Conservation (phyloP, 768 basidiomycete species). For the Coprinopsis marcescibilis region DNA sequence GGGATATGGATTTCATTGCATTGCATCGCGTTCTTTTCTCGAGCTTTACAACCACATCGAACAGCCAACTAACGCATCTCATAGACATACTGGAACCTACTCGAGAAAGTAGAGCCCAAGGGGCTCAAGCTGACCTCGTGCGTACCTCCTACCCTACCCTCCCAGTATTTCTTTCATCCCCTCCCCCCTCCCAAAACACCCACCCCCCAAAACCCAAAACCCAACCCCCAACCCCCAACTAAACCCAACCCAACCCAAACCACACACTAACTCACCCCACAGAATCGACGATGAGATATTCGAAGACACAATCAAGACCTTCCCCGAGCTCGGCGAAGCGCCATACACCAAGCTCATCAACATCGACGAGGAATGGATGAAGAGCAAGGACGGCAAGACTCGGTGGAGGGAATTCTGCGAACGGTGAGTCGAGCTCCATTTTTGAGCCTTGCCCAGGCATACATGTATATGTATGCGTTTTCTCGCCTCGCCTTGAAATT, state of each 20-base stretch:
- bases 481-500: no score
- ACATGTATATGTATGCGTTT: no score
- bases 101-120: constrained; percentile 73
- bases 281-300: constrained; percentile 92
- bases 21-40: not conserved
- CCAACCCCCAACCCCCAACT: not conserved
- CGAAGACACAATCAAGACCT: constrained; percentile 63
- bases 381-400: constrained; percentile 81
- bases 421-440: constrained; percentile 33
- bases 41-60: not conserved
- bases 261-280: not conserved
- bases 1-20: no score
- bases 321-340: constrained; percentile 69
- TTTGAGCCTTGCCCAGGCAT: not conserved
- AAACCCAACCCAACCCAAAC: not conserved
- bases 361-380: constrained; percentile 91
- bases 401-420: constrained; percentile 87
- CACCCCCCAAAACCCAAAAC: not conserved
- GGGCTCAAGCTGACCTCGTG: constrained; percentile 82
- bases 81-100: constrained; percentile 92
- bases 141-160: constrained; percentile 16
- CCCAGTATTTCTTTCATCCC: not conserved
- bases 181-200: not conserved
- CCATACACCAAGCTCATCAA: constrained; percentile 42
- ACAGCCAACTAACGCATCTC: constrained; percentile 1